Conservation (phyloP, 1,284 basidiomycete species). For the Moesziomyces sp. region DNA sequence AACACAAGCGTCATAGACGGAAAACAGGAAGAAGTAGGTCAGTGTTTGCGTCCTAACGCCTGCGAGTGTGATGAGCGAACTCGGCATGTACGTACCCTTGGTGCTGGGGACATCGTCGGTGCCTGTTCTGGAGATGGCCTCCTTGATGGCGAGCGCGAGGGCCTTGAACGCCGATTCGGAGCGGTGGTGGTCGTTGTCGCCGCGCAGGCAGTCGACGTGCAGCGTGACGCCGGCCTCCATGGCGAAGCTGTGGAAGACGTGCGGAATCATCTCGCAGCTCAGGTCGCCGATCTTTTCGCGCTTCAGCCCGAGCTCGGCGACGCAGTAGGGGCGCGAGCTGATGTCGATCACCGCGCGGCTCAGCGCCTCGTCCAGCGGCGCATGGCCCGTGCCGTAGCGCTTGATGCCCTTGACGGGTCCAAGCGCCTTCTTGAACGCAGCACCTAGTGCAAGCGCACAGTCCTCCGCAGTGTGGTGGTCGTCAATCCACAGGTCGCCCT, state of each 20-base stretch:
- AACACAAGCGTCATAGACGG: neutral
- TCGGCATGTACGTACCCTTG: slow-evolving; percentile 76
- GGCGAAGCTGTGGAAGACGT: slow-evolving; percentile 91
- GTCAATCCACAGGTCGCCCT: slow-evolving; percentile 96
- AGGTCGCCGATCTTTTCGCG: slow-evolving; percentile 96
- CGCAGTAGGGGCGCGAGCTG: slow-evolving; percentile 94
- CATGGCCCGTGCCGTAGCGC: slow-evolving; percentile 95
- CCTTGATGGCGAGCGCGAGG: slow-evolving; percentile 89
- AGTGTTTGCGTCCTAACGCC: neutral
- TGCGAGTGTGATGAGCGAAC: neutral
- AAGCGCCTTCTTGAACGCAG: slow-evolving; percentile 93
- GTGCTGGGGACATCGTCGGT: slow-evolving; percentile 93
- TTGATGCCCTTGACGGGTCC: slow-evolving; percentile 94
- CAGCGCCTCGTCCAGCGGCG: slow-evolving; percentile 90
- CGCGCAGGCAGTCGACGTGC: slow-evolving; percentile 91
- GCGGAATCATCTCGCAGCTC: slow-evolving; percentile 90
- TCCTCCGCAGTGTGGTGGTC: slow-evolving; percentile 99
- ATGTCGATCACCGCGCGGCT: slow-evolving; percentile 97
- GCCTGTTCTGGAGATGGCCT: slow-evolving; percentile 90
- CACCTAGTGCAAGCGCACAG: slow-evolving; percentile 88
- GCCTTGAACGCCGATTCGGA: slow-evolving; percentile 98
- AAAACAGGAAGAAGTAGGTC: neutral
- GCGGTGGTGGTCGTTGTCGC: slow-evolving; percentile 98
- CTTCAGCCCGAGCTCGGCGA: slow-evolving; percentile 80
- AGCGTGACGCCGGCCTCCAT: slow-evolving; percentile 89